These are phyloP conservation scores for Phytopythium sindhum DNA, from an alignment of 352 stramenopile genomes.

Conservation along the genomic window DNA sequence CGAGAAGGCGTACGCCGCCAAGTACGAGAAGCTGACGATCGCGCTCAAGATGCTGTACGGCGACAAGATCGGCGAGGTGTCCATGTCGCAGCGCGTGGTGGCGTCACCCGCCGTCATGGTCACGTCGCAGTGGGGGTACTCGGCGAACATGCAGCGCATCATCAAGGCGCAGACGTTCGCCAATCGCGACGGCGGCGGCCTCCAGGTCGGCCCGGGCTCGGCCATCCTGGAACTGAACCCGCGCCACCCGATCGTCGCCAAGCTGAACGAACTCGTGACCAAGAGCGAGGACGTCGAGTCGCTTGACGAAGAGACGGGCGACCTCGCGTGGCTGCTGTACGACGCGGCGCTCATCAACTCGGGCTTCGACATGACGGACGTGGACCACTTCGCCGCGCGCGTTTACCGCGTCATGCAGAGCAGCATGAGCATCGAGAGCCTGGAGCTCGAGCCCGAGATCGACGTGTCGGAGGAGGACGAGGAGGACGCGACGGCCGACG, in stretches of 20 bases:
- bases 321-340: conserved; percentile 96
- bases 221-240: conserved; percentile 99
- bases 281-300: conserved; percentile 27
- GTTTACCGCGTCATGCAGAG: conserved; percentile 94
- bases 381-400: conserved; percentile 90
- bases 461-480: conserved; percentile 81
- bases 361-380: conserved; percentile 95
- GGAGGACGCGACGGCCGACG: conserved; percentile 45
- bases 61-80: conserved; percentile 93
- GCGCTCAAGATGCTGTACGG: conserved; percentile 96
- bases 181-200: conserved; percentile 53
- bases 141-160: conserved; percentile 99
- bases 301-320: conserved; percentile 85
- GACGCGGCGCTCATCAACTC: conserved; percentile 97
- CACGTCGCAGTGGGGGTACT: conserved; percentile 96
- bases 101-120: conserved; percentile 95
- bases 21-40: conserved; percentile 95
- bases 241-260: conserved; percentile 96
- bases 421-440: conserved; percentile 87
- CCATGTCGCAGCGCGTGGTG: conserved; percentile 93
- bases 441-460: conserved; percentile 95
- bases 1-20: conserved; percentile 95
- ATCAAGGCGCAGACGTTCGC: conserved; percentile 98
- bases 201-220: conserved; percentile 33
- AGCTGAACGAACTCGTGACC: conserved; percentile 89